Evolutionary conservation across 768 basidiomycete genomes (phyloP), one percentile per base, ranked within the genome.

Genomic region (Exidia glandulosa): DNA sequence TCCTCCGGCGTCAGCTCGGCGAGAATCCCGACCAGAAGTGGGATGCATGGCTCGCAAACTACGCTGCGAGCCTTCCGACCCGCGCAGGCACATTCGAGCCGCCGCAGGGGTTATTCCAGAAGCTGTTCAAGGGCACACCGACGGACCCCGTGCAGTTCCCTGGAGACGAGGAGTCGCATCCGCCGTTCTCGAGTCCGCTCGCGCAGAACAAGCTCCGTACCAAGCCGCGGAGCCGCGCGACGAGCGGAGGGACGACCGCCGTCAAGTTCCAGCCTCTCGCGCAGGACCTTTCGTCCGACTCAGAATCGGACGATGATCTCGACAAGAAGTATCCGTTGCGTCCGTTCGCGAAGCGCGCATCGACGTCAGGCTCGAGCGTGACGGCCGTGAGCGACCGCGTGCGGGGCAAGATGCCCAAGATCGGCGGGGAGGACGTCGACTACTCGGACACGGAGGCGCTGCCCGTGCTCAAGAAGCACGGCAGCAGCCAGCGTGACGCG

Each of bases 11-110:
- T 57, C 77, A 76, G 71, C 74, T 84, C 31, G 86, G 85, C 25
- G 84, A 85, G 64, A 82, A 82, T 70, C 86, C 86, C 14, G 85
- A 87, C 64, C 78, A 87, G 79, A 84, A 84, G 74, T 88, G 85
- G 85, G 84, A 87, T 63, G 74, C 70, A 25, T 87, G 84, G 61
- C 79, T 88, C 25, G 77, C 83, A 3, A 76, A 79, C 30, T 87
- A 85, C 61, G 72, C 80, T 3, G 66, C 77, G 25, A 77, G 76
- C 58, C 75, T 85, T 25, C 84, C 85, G 10, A 69, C 66, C 59
- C 76, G 85, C 32, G 80, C 84, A 3, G 85, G 85, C 1, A 74
- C 69, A 0, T 87, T 86, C 73, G 70, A 71, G 32, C 85, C 85
- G 4, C 66, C 76, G n/a, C 68, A 70, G 0, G 77, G 81, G 0